Evolutionary conservation across 306 rosid genomes (phyloP).

Genomic region (Acacia melanoxylon): DNA sequence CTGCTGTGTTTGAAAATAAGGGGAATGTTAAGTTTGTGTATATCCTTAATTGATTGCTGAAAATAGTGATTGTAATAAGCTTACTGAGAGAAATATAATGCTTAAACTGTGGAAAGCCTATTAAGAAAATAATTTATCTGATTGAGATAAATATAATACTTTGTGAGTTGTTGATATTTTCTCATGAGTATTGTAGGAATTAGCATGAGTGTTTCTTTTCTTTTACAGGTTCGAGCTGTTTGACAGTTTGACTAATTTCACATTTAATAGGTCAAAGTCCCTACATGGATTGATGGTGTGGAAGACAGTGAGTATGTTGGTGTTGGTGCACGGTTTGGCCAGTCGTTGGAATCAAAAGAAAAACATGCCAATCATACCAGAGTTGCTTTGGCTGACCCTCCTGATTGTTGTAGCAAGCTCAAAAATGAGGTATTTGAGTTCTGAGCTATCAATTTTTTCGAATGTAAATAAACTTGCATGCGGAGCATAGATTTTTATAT

Average conservation of each 20-base stretch:
- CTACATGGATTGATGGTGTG: conserved; percentile 66
- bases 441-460: conserved; percentile 14
- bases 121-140: neutral
- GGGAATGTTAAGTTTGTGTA: neutral
- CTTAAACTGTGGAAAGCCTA: conserved; percentile 6
- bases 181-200: neutral
- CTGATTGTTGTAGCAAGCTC: conserved; percentile 75
- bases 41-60: conserved; percentile 7
- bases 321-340: conserved; percentile 94
- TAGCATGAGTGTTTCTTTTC: neutral
- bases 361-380: conserved; percentile 76
- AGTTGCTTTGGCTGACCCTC: conserved; percentile 93
- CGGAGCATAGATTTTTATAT: conserved; percentile 30
- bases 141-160: no score
- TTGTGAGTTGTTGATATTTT: neutral
- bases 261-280: conserved; percentile 77
- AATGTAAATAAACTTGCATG: conserved; percentile 22
- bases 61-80: neutral
- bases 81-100: neutral
- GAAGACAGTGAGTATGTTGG: conserved; percentile 79
- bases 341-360: conserved; percentile 83
- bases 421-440: conserved; percentile 59
- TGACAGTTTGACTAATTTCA: conserved; percentile 9
- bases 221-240: neutral
- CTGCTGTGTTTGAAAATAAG: conserved; percentile 11